A percentile compares a stretch with the other conserved stretches of the same genome.
Conservation (phyloP, 2,329 filamentous ascomycete genomes). For the Fusarium phyllophilum region DNA sequence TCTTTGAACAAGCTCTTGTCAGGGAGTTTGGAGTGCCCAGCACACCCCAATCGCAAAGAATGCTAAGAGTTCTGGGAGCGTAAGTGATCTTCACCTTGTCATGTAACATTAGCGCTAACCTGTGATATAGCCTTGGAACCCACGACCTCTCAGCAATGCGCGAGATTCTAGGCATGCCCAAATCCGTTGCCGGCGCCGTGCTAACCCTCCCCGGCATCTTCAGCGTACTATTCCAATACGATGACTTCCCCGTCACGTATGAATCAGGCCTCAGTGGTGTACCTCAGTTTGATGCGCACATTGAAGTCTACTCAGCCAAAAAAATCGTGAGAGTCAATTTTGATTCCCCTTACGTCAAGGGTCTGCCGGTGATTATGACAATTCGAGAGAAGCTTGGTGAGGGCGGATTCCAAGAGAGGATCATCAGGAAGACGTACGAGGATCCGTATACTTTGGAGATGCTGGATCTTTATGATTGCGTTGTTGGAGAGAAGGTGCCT, state of each 20-base stretch:
- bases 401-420: constrained; percentile 52
- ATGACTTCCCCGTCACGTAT: constrained; percentile 63
- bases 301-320: constrained; percentile 62
- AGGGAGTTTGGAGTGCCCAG: not conserved
- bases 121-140: not conserved
- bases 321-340: constrained; percentile 66
- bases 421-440: constrained; percentile 56
- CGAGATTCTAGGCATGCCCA: constrained; percentile 35
- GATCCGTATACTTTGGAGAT: constrained; percentile 54
- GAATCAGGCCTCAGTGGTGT: constrained; percentile 66
- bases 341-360: constrained; percentile 69
- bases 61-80: constrained; percentile 10
- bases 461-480: constrained; percentile 47
- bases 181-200: constrained; percentile 28
- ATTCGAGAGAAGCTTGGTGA: constrained; percentile 54
- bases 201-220: constrained; percentile 23
- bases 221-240: constrained; percentile 57
- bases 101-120: fast-evolving
- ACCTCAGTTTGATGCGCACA: constrained; percentile 62
- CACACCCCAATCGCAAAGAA: not conserved
- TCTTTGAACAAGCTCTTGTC: not conserved
- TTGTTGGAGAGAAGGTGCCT: constrained; percentile 28
- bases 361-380: constrained; percentile 59
- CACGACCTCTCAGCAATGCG: constrained; percentile 38
- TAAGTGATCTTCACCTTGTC: fast-evolving